A percentile compares a stretch with the other conserved stretches of the same genome.
Conservation (phyloP, 2,329 filamentous ascomycete genomes). For the Simplicillium sp. region DNA sequence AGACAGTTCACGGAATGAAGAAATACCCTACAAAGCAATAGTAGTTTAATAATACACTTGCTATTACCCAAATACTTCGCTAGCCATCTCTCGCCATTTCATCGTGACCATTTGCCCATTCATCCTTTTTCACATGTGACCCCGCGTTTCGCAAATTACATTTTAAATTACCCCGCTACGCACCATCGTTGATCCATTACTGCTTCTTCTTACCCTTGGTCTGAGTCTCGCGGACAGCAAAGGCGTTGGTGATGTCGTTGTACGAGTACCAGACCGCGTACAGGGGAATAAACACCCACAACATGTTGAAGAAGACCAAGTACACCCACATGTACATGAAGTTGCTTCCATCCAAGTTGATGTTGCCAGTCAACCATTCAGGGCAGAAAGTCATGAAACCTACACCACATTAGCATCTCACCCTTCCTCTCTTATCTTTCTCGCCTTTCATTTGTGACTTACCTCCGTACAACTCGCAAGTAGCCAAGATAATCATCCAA, state of each 20-base stretch:
- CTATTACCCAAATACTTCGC: no score
- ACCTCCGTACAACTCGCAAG: conserved; percentile 58
- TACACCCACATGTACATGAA: conserved; percentile 62
- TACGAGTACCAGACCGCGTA: conserved; percentile 49
- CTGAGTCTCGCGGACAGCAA: conserved; percentile 19
- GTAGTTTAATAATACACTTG: not conserved
- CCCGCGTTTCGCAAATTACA: no score
- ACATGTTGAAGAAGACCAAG: conserved; percentile 57
- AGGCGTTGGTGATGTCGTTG: conserved; percentile 44
- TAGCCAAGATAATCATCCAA: conserved; percentile 56
- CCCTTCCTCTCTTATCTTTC: not conserved
- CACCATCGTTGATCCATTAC: conserved; percentile 6
- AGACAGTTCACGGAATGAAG: not conserved
- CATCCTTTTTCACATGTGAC: not conserved
- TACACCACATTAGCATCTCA: conserved; percentile 12
- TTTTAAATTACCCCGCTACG: no score
- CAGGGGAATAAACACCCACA: conserved; percentile 56
- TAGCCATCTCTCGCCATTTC: no score
- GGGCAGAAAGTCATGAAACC: conserved; percentile 65
- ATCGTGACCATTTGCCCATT: no score
- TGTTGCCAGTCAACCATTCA: conserved; percentile 55
- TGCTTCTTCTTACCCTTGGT: conserved; percentile 17
- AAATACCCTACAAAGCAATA: conserved; percentile 1
- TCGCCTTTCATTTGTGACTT: conserved; percentile 10
- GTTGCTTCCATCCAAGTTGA: conserved; percentile 55